These are phyloP conservation scores for Chondrostereum purpureum DNA, from an alignment of 1,284 basidiomycete species.

Conservation along the genomic window DNA sequence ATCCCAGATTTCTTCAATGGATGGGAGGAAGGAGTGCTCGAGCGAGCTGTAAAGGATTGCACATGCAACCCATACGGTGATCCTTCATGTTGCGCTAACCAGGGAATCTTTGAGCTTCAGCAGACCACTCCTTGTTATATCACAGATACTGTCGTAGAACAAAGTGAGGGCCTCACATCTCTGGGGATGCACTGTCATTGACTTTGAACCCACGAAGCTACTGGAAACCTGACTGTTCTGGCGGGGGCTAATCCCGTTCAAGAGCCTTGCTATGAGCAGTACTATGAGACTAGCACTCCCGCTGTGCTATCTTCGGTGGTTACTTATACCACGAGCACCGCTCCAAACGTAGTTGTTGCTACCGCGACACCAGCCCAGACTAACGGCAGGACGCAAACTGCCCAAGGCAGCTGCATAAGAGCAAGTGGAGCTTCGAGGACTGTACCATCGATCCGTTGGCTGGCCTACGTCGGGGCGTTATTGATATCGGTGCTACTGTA, in stretches of 20 bases:
- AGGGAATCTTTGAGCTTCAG: conserved; percentile 13
- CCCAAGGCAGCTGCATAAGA: not conserved
- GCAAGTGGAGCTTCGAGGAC: not conserved
- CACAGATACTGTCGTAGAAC: conserved; percentile 12
- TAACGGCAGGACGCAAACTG: not conserved
- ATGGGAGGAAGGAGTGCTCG: conserved; percentile 39
- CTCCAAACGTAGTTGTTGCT: not conserved
- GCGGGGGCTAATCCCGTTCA: conserved; percentile 39
- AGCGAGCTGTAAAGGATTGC: conserved; percentile 38
- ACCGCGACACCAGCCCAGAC: not conserved
- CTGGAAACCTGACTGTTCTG: conserved; percentile 29
- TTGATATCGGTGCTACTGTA: too few species aligned
- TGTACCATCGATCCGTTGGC: too few species aligned
- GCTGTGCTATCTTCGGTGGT: conserved; percentile 31
- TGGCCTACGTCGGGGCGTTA: too few species aligned
- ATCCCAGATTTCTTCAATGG: conserved; percentile 42
- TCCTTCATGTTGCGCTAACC: conserved; percentile 18
- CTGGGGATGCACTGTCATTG: too few species aligned
- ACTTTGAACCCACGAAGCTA: conserved; percentile 22
- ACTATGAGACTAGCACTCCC: conserved; percentile 25
- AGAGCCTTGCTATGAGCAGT: conserved; percentile 21
- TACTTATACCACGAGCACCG: conserved; percentile 27
- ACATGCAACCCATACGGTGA: conserved; percentile 37
- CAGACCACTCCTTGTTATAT: conserved; percentile 9
- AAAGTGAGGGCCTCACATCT: conserved; percentile 9